phyloP scores from a whole-genome alignment of 371 early-diverging fungal species.

The Funneliformis caledonium region DNA sequence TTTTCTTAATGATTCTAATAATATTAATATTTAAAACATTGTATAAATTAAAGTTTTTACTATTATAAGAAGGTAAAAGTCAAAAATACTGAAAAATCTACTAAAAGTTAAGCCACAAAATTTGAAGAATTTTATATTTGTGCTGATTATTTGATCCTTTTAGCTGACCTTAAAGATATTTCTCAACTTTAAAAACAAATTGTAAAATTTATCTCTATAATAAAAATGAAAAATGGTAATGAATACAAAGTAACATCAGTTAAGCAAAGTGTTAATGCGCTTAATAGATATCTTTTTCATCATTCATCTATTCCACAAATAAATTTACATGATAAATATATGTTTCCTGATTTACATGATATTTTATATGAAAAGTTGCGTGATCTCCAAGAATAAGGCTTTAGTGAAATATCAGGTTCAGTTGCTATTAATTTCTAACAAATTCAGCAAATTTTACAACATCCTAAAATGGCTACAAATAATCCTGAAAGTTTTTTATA shows the following conservation, averaged over 20 bases:
- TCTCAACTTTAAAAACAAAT: slow-evolving; percentile 12
- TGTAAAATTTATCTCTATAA: slow-evolving; percentile 18
- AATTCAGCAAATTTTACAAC: no score
- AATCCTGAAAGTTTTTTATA: no score
- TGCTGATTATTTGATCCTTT: background rate
- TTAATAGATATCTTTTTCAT: background rate
- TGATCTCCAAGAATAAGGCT: background rate
- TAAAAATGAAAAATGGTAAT: background rate
- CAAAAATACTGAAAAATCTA: slow-evolving; percentile 8
- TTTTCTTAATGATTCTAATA: no score
- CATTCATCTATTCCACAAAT: background rate
- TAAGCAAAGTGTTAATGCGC: background rate
- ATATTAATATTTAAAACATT: no score
- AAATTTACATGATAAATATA: slow-evolving; percentile 5
- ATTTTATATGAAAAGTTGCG: background rate
- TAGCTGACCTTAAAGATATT: slow-evolving; percentile 7
- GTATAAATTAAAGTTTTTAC: background rate
- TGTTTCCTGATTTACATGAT: slow-evolving; percentile 10
- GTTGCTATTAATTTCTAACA: no score
- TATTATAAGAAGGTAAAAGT: background rate
- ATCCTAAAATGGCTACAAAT: no score
- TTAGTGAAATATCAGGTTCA: no score
- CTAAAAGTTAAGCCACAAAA: background rate
- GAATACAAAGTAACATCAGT: slow-evolving; percentile 14
- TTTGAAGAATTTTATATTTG: slow-evolving; percentile 1